Percentiles rank a stretch among this genome's conserved stretches.
Conservation (phyloP, 164 flowering plant species). For the Stephania yunnanensis region DNA sequence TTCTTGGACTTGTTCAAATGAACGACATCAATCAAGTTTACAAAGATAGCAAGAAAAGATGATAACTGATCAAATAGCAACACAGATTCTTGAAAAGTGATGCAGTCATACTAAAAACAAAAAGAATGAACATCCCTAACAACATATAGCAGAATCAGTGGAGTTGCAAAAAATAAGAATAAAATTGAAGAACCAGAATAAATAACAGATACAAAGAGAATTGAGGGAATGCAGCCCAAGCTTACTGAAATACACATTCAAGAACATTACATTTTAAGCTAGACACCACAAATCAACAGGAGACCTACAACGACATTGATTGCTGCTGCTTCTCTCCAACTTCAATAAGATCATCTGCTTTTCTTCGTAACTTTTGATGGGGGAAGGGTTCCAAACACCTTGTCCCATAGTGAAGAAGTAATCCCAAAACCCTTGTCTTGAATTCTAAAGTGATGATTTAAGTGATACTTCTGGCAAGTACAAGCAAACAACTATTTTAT, state of each 20-base stretch:
- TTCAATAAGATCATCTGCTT: slow-evolving; percentile 20
- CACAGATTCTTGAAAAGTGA: neutral
- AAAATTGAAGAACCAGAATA: neutral
- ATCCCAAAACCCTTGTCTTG: slow-evolving; percentile 89
- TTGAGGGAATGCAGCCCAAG: neutral
- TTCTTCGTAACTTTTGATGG: slow-evolving; percentile 36
- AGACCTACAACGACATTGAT: neutral
- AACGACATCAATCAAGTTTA: too few species aligned
- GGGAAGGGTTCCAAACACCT: slow-evolving; percentile 80
- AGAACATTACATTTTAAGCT: neutral
- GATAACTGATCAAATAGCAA: too few species aligned
- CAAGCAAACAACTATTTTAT: slow-evolving; percentile 4
- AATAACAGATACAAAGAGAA: slow-evolving; percentile 6
- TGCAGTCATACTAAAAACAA: neutral
- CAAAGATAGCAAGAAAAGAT: too few species aligned
- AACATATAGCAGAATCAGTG: neutral
- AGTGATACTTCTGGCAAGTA: slow-evolving; percentile 67
- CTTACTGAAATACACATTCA: slow-evolving; percentile 2
- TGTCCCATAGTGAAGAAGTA: slow-evolving; percentile 86
- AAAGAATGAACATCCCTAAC: neutral
- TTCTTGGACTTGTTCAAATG: too few species aligned
- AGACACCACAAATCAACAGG: neutral
- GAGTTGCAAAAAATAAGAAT: neutral
- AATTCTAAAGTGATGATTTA: slow-evolving; percentile 89
- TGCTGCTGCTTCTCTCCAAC: neutral